Evolutionary conservation across 805 yeast species (phyloP), one percentile per base, ranked within the genome.

Genomic region (Zygoascus flipseniorum): DNA sequence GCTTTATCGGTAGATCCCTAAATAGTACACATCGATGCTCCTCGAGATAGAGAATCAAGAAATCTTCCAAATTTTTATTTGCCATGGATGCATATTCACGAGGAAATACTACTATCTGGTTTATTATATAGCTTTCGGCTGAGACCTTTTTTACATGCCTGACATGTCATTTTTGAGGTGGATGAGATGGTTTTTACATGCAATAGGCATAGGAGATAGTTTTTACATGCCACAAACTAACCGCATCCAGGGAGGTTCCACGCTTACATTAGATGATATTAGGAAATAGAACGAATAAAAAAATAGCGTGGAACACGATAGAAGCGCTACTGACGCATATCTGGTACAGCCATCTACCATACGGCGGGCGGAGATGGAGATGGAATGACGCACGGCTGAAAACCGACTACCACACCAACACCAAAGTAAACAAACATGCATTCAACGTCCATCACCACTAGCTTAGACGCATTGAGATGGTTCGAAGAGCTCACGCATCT

Each of bases 41-140:
- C 32, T 52, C 28, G n/a, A 55, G 50, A 43, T 46, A 54, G 28
- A 43, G 48, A 35, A 54, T 28, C 18, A 54, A 43, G 14, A 42
- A 31, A 16, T 35, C 18, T 26, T 54, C 56, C n/a, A 54, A 47
- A 23, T 47, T 18, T 23, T 50, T 41, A 23, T 44, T 28, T 43
- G 39, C 26, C 37, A 28, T 46, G 8, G 35, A 31, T 26, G 16
- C 8, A 35, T 35, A 4, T 23, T 23, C 6, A 23, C 28, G 28
- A 23, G 6, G 3, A 23, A 23, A 23, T 6, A 23, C 28, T 6
- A 6, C 28, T 23, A 3, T 23, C 28, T 23, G 28, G 39, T 35
- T n/a, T n/a, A 13, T 35, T 31, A 35, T 35, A 35, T 35, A 35
- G 9, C 8, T 35, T 35, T 35, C 8, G 16, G 39, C 8, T 3